Conservation (phyloP, 495 filamentous ascomycete genomes). For the Tricharina praecox region DNA sequence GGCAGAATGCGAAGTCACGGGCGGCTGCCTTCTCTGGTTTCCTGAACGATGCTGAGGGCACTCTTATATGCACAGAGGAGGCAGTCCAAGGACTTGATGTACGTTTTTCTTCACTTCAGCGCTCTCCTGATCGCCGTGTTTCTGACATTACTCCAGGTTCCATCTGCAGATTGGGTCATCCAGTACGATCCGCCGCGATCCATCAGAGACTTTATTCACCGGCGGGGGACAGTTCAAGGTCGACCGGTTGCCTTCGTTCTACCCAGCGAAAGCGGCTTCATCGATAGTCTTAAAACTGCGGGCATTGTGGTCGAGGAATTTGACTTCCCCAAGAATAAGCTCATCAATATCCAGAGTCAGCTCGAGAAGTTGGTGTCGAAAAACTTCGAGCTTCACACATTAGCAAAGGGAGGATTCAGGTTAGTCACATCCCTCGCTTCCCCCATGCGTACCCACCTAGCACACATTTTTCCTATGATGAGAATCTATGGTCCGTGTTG, state of each 20-base stretch:
- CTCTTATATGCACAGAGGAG: slow-evolving; percentile 19
- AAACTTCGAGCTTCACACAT: slow-evolving; percentile 17
- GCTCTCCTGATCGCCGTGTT: background rate
- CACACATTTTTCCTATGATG: slow-evolving; percentile 17
- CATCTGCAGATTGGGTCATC: slow-evolving; percentile 20
- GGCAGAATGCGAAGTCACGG: slow-evolving; percentile 16
- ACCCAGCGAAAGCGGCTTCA: slow-evolving; percentile 13
- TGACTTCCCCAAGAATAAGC: slow-evolving; percentile 20
- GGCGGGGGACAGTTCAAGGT: slow-evolving; percentile 5
- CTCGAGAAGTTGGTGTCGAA: slow-evolving; percentile 21
- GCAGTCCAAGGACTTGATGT: slow-evolving; percentile 17
- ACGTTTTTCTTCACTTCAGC: slow-evolving; percentile 1
- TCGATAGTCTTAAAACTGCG: slow-evolving; percentile 13
- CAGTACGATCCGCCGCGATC: slow-evolving; percentile 21
- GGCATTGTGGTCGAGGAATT: slow-evolving; percentile 21
- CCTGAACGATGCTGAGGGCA: slow-evolving; percentile 13
- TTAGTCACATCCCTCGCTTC: slow-evolving; percentile 10
- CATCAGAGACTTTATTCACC: background rate
- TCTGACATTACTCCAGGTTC: slow-evolving; percentile 9
- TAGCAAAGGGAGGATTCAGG: slow-evolving; percentile 25
- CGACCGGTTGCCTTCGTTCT: slow-evolving; percentile 16
- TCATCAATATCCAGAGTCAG: slow-evolving; percentile 14
- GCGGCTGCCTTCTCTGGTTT: slow-evolving; percentile 11
- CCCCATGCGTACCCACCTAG: background rate
- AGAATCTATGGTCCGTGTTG: slow-evolving; percentile 38